Base-by-base conservation (phyloP, 352 stramenopile genomes). In the Globisporangium splendens region DNA sequence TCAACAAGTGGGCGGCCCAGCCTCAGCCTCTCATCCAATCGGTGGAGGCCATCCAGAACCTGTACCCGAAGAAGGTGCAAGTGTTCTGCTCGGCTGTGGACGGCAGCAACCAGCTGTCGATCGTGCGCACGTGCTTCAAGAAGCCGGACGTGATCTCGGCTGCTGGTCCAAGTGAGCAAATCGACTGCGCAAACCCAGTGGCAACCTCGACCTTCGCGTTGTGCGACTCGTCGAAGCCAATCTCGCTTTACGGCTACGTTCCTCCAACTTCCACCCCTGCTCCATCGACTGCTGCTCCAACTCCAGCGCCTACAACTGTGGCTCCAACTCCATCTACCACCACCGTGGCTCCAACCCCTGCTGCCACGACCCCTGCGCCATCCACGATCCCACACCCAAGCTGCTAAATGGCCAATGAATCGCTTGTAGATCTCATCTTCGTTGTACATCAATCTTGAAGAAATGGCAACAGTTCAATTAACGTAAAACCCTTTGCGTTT, bases 181-280 rank as follows among this genome's bases (percentile, higher is more conserved):
- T 72, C 35, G 78, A 88, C 72, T 88, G 78, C 50, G 71, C 66
- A 1, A 62, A 66, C 13, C 59, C 68, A 2, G 66, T 60, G 6
- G 69, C 73, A 57, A 79, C 71, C 20, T 62, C 70, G 21, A 78
- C 75, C 11, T 88, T 88, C 55, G 69, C 70, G 24, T 62, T 79
- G 17, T 88, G 78, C 61, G 75, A 72, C 21, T 50, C 54, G 46
- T 60, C 68, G 50, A 65, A 59, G 43, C 75, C 77, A 3, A 77
- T 88, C 54, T 70, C 66, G 59, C 69, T 88, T 43, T 56, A 65
- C 22, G 64, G 54, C 42, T 88, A 88, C 65, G 59, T 70, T 31
- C 65, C 77, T 0, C 70, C 70, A 31, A 31, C 39, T 12, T 15
- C 42, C 18, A 59, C 53, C 8, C 48, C 48, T 20, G 48, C 48